Evolutionary conservation across 495 filamentous ascomycete species (phyloP).

Genomic region (Coniosporium apollinis): DNA sequence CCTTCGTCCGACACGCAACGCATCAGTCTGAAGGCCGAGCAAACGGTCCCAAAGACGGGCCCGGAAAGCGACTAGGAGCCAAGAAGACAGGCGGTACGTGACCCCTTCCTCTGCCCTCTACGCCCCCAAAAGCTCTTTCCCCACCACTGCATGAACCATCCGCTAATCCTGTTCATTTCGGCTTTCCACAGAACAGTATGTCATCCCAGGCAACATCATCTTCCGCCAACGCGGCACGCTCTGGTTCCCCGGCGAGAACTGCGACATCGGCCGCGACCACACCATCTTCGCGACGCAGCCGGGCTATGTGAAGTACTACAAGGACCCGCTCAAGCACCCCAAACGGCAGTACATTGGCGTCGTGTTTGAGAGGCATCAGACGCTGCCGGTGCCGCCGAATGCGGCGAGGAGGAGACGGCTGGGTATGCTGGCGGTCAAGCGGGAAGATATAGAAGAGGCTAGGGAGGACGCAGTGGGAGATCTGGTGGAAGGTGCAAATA

Average conservation of each 20-base stretch:
- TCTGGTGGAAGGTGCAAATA: not conserved
- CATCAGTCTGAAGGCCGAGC: conserved; percentile 80
- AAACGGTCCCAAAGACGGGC: conserved; percentile 65
- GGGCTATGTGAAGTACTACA: conserved; percentile 93
- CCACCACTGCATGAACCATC: too few relatives aligned
- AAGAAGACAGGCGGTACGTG: conserved; percentile 71
- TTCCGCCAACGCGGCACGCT: conserved; percentile 88
- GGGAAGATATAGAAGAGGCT: conserved; percentile 6
- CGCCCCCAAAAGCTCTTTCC: not conserved
- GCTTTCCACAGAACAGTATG: conserved; percentile 51
- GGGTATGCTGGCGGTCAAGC: conserved; percentile 41
- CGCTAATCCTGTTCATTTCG: too few relatives aligned
- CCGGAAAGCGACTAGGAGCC: conserved; percentile 84
- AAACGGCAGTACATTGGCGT: conserved; percentile 86
- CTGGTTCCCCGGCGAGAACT: conserved; percentile 92
- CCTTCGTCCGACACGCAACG: conserved; percentile 49
- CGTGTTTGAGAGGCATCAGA: conserved; percentile 56
- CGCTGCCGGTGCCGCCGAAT: conserved; percentile 56
- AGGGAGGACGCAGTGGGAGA: conserved; percentile 6
- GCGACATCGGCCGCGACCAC: conserved; percentile 87
- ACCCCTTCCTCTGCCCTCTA: not conserved
- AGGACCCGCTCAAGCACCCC: conserved; percentile 60
- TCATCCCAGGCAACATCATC: conserved; percentile 91
- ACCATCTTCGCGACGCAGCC: conserved; percentile 75
- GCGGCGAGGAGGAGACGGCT: conserved; percentile 51